Evolutionary conservation across 2,329 filamentous ascomycete genomes (phyloP), one percentile per base, ranked within the genome.

Genomic region (Diplodia intermedia): DNA sequence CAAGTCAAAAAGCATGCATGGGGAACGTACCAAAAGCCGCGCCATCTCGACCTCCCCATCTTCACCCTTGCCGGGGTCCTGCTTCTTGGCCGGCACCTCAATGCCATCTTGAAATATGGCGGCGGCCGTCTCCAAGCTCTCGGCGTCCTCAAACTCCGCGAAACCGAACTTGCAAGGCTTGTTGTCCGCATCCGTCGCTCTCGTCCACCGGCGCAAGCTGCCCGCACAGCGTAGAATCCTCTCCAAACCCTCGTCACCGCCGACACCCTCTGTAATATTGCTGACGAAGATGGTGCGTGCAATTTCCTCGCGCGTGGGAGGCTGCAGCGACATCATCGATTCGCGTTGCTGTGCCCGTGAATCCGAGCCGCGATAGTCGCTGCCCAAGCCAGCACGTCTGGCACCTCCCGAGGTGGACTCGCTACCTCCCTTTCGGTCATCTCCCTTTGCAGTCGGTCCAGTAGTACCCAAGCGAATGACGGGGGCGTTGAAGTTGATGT

Each of bases 401-500:
- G 73, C 74, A 8, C 67, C 67, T 11, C 71, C 69, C 5, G 60
- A 66, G 69, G 79, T 73, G 18, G 79, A 71, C 23, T 81, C 79
- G 62, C 79, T 77, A 49, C 79, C 79, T 69, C 78, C 79, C 70
- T 84, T 81, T 53, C 85, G 84, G 23, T 79, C 78, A 43, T 72
- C 83, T 84, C 69, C 81, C 61, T 80, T 81, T 43, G 79, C 75
- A 31, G 89, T 83, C 2, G 88, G 79, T 23, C 82, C 87, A 4
- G 90, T 87, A 1, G 93, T 94, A 52, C 94, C 95, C 55, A 99
- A 86, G 67, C 95, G 91, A 76, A 99, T 98, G 69, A 98, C 93
- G 68, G 94, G 94, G 43, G 95, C 95, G 75, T 92, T 97, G 84
- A 98, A 97, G 83, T 99, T 97, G 84, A 99, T 97, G 79, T 97